Percentiles rank a stretch among this genome's conserved stretches.
These are phyloP conservation scores for Isabelozyma gotoi DNA, from an alignment of 805 yeast genomes.

Conservation along the genomic window DNA sequence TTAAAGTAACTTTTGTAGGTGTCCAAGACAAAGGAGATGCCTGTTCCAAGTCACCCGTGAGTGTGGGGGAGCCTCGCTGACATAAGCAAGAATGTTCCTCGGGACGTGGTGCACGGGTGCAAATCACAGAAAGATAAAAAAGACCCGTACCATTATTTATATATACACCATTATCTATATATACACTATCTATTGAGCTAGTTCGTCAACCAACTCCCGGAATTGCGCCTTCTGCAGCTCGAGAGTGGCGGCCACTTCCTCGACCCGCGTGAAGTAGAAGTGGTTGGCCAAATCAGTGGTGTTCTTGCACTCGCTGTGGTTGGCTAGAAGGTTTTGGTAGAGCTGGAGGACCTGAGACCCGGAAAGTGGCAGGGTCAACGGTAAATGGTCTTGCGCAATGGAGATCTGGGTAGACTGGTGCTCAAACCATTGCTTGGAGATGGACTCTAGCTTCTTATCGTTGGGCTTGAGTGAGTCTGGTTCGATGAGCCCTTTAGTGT, in stretches of 20 bases:
- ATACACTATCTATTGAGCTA: background rate
- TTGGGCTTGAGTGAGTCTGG: constrained; percentile 11
- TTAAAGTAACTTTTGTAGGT: too few species aligned
- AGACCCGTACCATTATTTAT: too few species aligned
- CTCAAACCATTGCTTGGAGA: constrained; percentile 28
- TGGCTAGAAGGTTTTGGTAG: constrained; percentile 26
- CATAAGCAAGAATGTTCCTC: background rate
- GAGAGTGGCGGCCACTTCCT: constrained; percentile 29
- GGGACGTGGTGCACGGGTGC: background rate
- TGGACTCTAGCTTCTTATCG: constrained; percentile 17
- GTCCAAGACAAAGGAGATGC: too few species aligned
- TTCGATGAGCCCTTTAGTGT: constrained; percentile 28
- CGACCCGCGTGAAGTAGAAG: constrained; percentile 29
- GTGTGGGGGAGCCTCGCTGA: too few species aligned
- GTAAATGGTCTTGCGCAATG: constrained; percentile 13
- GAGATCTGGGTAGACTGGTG: constrained; percentile 28
- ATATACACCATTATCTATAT: background rate
- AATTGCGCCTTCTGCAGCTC: constrained; percentile 24
- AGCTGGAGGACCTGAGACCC: constrained; percentile 17
- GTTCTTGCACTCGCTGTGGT: constrained; percentile 20
- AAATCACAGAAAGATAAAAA: too few species aligned
- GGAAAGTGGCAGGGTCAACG: constrained; percentile 14
- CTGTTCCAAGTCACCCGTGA: too few species aligned
- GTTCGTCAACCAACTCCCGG: constrained; percentile 8
- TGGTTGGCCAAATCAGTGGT: constrained; percentile 42